Evolutionary conservation across 2,329 filamentous ascomycete genomes (phyloP).

Genomic region (Knufia fluminis): DNA sequence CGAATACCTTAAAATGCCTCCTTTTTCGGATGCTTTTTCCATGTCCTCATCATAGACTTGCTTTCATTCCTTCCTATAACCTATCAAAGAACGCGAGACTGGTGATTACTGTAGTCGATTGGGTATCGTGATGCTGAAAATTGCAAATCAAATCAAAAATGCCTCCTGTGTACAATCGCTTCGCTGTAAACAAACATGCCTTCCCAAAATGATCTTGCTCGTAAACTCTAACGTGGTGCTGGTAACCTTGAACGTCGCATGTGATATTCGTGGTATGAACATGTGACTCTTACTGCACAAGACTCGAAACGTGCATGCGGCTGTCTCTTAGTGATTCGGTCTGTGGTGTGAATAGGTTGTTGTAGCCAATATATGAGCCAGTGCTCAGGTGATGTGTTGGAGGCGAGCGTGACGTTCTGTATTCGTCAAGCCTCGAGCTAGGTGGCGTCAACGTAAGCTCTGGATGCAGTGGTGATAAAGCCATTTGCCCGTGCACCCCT

Average conservation of each 20-base stretch:
- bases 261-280: too few species aligned
- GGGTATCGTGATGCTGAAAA: background rate
- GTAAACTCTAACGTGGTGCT: too few species aligned
- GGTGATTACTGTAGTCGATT: background rate
- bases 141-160: background rate
- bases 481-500: background rate
- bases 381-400: background rate
- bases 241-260: too few species aligned
- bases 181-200: background rate
- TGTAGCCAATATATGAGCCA: background rate
- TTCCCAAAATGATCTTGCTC: background rate
- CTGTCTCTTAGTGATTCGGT: background rate
- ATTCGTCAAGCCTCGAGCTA: background rate
- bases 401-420: background rate
- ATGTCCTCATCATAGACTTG: background rate
- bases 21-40: too few species aligned
- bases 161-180: background rate
- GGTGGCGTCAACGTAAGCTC: background rate
- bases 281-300: background rate
- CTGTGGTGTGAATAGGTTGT: background rate
- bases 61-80: background rate
- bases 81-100: background rate
- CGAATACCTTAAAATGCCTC: too few species aligned
- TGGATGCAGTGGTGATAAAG: background rate
- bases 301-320: conserved; percentile 9